Evolutionary conservation across 169 alveolate species (phyloP), one percentile per base, ranked within the genome.

Genomic region (Plasmodium vivax): DNA sequence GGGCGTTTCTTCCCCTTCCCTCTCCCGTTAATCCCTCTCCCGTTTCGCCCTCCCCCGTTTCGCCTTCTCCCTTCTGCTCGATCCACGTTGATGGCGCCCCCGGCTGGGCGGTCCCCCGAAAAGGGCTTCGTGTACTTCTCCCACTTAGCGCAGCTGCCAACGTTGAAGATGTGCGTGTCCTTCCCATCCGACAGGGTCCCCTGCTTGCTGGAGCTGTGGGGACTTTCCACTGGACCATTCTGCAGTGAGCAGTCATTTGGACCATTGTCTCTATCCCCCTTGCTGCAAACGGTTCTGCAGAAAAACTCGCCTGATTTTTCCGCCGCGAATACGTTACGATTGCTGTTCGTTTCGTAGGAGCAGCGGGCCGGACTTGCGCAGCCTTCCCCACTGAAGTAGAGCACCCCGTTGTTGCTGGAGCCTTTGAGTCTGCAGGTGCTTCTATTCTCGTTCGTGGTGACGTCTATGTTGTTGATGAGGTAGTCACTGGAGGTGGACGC

Each of bases 361-460:
- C 77, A 68, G n/a, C 32, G 7, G 14, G 77, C 43, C n/a, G 27
- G 2, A n/a, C 77, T 68, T 2, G 85, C 36, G 34, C 58, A 43
- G 3, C 58, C 51, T 45, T 80, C 85, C 27, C 58, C 71, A 80
- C 58, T 38, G 32, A 19, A 38, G 16, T 23, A n/a, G 5, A 38
- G 30, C 10, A 38, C 85, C 12, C 58, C 27, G 19, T 80, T 80
- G 34, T 32, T 80, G 71, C 71, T 80, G 2, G 51, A 41, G 10
- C 58, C 85, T 51, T 81, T 81, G 45, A 47, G 34, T 32, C 47
- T 32, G 8, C 43, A 72, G 56, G 51, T 32, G 41, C 79, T 84
- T 72, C 58, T 74, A 12, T 72, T 72, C 23, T 84, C 93, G n/a
- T 47, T 73, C 36, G 93, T 73, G 5, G 84, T 84, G n/a, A 84